Percentiles rank a stretch among this genome's conserved stretches.
These are phyloP conservation scores for Microsporum audouinii DNA, from an alignment of 2,329 filamentous ascomycete genomes.

Conservation along the genomic window DNA sequence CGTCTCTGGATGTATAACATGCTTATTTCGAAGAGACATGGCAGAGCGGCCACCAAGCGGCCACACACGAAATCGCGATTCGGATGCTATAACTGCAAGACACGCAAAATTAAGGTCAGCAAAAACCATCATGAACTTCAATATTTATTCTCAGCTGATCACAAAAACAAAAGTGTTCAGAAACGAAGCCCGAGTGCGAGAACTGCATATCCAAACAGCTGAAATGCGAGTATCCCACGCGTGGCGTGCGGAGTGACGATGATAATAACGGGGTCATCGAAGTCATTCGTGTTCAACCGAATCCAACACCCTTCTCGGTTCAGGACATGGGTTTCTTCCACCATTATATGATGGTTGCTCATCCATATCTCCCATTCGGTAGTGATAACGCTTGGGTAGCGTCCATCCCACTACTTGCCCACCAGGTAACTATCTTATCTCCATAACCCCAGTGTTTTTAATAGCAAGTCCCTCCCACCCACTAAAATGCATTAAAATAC, in stretches of 20 bases:
- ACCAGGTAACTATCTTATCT: constrained; percentile 41
- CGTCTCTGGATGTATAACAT: not conserved
- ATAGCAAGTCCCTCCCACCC: not conserved
- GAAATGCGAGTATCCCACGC: constrained; percentile 22
- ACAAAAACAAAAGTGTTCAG: constrained; percentile 19
- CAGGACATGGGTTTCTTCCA: constrained; percentile 43
- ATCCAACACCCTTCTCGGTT: constrained; percentile 25
- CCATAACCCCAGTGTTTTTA: not conserved
- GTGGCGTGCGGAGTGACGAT: constrained; percentile 2
- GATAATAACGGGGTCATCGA: not conserved
- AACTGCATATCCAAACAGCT: constrained; percentile 24
- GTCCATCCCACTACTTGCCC: constrained; percentile 54
- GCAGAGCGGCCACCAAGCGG: not conserved
- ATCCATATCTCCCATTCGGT: constrained; percentile 52
- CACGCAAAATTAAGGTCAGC: constrained; percentile 38
- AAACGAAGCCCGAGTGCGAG: constrained; percentile 25
- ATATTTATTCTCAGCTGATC: not conserved
- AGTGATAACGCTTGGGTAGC: constrained; percentile 56
- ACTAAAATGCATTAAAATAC: constrained; percentile 9
- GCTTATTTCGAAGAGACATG: not conserved
- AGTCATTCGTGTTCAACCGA: not conserved
- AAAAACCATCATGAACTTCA: not conserved
- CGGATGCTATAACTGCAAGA: constrained; percentile 30
- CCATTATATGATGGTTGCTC: constrained; percentile 41
- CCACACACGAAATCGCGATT: constrained; percentile 24